phyloP scores from a whole-genome alignment of 352 stramenopile species.

The Globisporangium rhizosaccharum region DNA sequence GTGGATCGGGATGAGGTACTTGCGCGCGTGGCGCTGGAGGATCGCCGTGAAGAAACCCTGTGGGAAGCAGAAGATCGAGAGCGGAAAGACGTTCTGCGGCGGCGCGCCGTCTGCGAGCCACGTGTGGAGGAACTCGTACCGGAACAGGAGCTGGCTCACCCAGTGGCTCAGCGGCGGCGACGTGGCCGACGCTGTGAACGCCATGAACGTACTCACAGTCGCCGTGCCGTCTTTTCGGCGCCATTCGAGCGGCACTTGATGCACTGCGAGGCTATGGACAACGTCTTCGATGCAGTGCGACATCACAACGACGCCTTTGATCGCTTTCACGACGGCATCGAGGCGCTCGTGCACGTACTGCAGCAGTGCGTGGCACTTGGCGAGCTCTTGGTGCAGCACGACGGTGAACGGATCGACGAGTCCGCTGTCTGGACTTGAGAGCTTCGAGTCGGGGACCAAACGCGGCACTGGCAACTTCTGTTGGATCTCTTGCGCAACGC shows the following conservation, averaged over 20 bases:
- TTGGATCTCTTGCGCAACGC: slow-evolving; percentile 19
- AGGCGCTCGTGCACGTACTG: slow-evolving; percentile 33
- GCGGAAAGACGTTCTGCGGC: slow-evolving; percentile 32
- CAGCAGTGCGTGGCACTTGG: slow-evolving; percentile 43
- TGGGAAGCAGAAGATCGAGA: slow-evolving; percentile 68
- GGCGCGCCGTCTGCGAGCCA: slow-evolving; percentile 32
- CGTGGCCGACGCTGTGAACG: slow-evolving; percentile 9
- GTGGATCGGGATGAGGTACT: slow-evolving; percentile 64
- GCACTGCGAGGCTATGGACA: slow-evolving; percentile 36
- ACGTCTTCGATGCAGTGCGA: slow-evolving; percentile 46
- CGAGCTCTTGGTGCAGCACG: slow-evolving; percentile 63
- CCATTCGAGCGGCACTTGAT: slow-evolving; percentile 60
- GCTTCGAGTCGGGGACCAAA: background rate
- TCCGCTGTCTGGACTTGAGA: background rate
- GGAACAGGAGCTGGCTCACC: slow-evolving; percentile 48
- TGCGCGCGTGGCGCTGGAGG: slow-evolving; percentile 67
- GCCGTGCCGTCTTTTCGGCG: slow-evolving; percentile 29
- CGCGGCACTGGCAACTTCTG: slow-evolving; percentile 16
- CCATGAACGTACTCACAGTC: slow-evolving; percentile 6
- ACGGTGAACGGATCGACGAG: slow-evolving; percentile 45
- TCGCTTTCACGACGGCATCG: slow-evolving; percentile 42
- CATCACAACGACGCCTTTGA: slow-evolving; percentile 56
- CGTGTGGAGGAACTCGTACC: slow-evolving; percentile 47
- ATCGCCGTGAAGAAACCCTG: slow-evolving; percentile 77
- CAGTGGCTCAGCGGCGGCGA: slow-evolving; percentile 34